Base-by-base conservation (phyloP, 306 rosid species). In the Trifolium subterraneum region DNA sequence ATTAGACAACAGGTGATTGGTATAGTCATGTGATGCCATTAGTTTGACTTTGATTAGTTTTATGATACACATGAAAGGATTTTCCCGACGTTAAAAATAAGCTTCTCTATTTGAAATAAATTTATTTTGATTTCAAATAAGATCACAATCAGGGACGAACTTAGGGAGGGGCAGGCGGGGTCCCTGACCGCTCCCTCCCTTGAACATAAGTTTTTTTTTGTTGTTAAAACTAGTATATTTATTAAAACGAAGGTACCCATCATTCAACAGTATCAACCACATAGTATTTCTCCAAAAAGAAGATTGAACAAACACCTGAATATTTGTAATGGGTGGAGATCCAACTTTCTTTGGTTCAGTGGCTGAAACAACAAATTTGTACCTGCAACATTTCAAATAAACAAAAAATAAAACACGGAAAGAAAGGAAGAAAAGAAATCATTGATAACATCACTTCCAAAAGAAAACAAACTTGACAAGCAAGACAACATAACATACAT, bases 341-440 rank as follows among this genome's bases (percentile, higher is more conserved):
- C 50, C 87, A 52, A 89, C 83, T 85, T 88, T 95, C 85, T 80
- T 95, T 48, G 99, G 99, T 73, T 90, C 99, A 44, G 96, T 83
- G 23, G 88, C 95, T 19, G 98, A 88, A 84, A 95, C 90, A 56
- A 95, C 99, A 80, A 95, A 86, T 87, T 95, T 95, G 83, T 86
- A 95, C 67, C 99, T 95, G 89, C 85, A 86, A 79, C 47, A n/a
- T 82, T 35, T 7, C 73, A 61, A 54, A 68, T 36, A 70, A 78
- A 33, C 33, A 72, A 65, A 59, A 8, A 3, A 1, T 44, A 12
- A 55, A 58, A 61, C 35, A 60, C 35, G 1, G 38, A 64, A 44
- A 44, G 45, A 62, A 81, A 38, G 27, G 72, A 64, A 68, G 8
- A 4, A 55, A 23, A 64, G 2, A 80, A 72, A 78, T 27, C 38